Percentiles rank a stretch among this genome's conserved stretches.
Conservation (phyloP, 306 rosid species). For the Castanea sativa region DNA sequence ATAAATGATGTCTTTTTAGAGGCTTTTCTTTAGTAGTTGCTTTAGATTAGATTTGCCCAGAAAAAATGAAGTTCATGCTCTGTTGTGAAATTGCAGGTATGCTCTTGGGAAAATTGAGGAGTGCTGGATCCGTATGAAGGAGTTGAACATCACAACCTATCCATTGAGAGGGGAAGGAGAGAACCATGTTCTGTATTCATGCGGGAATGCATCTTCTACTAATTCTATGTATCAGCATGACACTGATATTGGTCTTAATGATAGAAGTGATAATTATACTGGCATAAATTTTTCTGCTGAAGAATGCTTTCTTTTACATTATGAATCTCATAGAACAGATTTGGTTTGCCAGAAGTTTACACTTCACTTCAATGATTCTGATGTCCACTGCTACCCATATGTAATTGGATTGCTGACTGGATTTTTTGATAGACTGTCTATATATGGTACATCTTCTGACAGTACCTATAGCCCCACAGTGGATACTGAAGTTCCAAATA, state of each 20-base stretch:
- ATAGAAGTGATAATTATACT: slow-evolving; percentile 36
- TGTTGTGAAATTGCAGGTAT: slow-evolving; percentile 49
- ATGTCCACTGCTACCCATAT: slow-evolving; percentile 79
- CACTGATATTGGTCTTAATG: slow-evolving; percentile 29
- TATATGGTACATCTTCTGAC: slow-evolving; percentile 29
- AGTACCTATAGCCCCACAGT: slow-evolving; percentile 21
- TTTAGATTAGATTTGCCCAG: background rate
- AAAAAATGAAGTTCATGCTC: slow-evolving; percentile 11
- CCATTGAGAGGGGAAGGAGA: slow-evolving; percentile 52
- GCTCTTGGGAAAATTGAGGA: slow-evolving; percentile 43
- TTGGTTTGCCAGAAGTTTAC: slow-evolving; percentile 30
- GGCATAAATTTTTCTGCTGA: slow-evolving; percentile 29
- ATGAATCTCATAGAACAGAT: slow-evolving; percentile 45
- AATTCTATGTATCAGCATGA: slow-evolving; percentile 33
- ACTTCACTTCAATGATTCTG: slow-evolving; percentile 50
- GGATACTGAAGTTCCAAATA: slow-evolving; percentile 32
- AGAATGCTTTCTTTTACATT: slow-evolving; percentile 56
- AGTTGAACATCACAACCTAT: slow-evolving; percentile 41
- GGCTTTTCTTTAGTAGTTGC: background rate
- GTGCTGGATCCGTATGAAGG: slow-evolving; percentile 44
- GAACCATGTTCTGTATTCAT: slow-evolving; percentile 37
- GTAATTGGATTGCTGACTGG: slow-evolving; percentile 50
- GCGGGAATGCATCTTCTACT: slow-evolving; percentile 45
- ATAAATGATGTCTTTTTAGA: background rate
- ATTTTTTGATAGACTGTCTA: slow-evolving; percentile 53